Conservation (phyloP, 1,139 yeast species). For the Pichia sp. region DNA sequence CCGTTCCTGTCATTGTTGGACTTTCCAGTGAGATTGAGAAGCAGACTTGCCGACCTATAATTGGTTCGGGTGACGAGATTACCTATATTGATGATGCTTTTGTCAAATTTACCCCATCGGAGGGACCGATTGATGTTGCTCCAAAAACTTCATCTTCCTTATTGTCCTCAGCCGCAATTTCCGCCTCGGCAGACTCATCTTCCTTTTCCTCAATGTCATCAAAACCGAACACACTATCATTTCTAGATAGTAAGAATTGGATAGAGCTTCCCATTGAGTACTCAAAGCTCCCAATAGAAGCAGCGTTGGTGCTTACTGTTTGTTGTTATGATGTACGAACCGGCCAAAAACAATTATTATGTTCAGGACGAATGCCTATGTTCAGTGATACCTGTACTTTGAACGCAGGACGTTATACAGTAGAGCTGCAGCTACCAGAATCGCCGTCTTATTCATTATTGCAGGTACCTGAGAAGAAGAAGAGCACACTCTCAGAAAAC, state of each 20-base stretch:
- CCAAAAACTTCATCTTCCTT: not conserved
- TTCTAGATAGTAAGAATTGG: slow-evolving; percentile 35
- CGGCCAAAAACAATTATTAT: slow-evolving; percentile 49
- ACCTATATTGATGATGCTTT: slow-evolving; percentile 6
- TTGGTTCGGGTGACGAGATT: not conserved
- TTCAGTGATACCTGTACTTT: slow-evolving; percentile 51
- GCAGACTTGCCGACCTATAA: not conserved
- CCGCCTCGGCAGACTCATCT: not conserved
- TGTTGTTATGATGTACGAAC: slow-evolving; percentile 54
- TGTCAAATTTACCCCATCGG: slow-evolving; percentile 5
- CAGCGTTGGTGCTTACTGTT: slow-evolving; percentile 49
- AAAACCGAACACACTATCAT: not conserved
- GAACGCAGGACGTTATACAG: slow-evolving; percentile 40
- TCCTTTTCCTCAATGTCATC: not conserved
- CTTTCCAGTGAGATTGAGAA: slow-evolving; percentile 10
- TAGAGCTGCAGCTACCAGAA: slow-evolving; percentile 40
- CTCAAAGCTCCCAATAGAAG: slow-evolving; percentile 59
- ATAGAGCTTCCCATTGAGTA: slow-evolving; percentile 65
- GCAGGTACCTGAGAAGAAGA: not conserved
- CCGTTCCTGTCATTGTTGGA: slow-evolving; percentile 51
- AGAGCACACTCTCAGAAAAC: not conserved
- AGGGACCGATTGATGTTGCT: not conserved
- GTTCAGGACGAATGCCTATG: slow-evolving; percentile 54
- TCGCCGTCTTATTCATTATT: not conserved
- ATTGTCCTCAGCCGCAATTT: not conserved